Evolutionary conservation across 331 rosid genomes (phyloP), one percentile per base, ranked within the genome.

Genomic region (Saraca asoca): DNA sequence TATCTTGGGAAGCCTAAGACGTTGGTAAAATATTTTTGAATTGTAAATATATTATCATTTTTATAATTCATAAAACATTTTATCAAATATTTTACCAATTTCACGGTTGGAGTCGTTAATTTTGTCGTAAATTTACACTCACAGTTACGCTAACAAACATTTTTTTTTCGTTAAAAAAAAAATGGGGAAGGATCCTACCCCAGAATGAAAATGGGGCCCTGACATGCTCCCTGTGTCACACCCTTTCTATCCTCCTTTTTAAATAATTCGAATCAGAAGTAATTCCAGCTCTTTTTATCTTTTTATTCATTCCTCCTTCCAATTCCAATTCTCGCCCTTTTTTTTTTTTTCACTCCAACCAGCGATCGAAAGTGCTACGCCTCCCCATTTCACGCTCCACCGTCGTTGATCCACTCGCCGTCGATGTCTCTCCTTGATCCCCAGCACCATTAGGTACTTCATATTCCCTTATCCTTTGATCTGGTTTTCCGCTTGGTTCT

Each of bases 221-320:
- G 64, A 64, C 86, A 78, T 87, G 75, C 85, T 74, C 84, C 78
- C 58, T 75, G 77, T 53, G 87, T 78, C 85, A 61, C 84, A 82
- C 96, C 58, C 81, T 64, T 1, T 24, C 31, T 3, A 78, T 83
- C 84, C 51, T 62, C 73, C 74, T 75, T 78, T 80, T 77, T 1
- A 82, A 79, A 87, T 88, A 88, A 86, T 83, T 85, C 72, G 65
- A 78, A 61, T 83, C 83, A 78, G 75, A 69, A 58, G 52, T 42
- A 71, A 70, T 9, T 38, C 53, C 55, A 51, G 55, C 59, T 52
- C 12, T 67, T 58, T 29, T 24, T 24, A 24, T 24, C 51, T 70
- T 18, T 55, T 43, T n/a, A 14, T 9, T 52, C 43, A 24, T 57
- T 17, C 31, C 31, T 24, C 31, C 31, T 24, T 1, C 31, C 3